Base-by-base conservation (phyloP, 257 asterid genomes). In the Nicotiana attenuata region DNA sequence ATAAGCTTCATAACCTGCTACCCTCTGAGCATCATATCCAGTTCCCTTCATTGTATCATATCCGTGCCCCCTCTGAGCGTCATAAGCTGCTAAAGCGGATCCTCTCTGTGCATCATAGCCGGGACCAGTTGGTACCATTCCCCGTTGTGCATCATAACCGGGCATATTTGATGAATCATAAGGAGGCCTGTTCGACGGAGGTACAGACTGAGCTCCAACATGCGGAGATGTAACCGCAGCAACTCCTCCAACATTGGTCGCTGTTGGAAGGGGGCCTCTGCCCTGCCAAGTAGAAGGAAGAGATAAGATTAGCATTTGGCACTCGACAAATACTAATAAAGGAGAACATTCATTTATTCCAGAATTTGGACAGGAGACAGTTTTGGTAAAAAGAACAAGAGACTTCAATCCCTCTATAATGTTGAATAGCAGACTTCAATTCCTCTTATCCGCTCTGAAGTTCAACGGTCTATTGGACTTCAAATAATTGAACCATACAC, bases 181-280 rank as follows among this genome's bases (percentile, higher is more conserved):
- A 83, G 87, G 85, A 78, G 87, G 80, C 45, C 80, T 91, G 35
- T 84, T 64, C 81, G 89, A 85, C 26, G 81, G 86, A 59, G 89
- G 84, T 67, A 87, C 88, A 65, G 94, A 73, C 61, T 87, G 91
- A 17, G 88, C 85, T 73, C 83, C 90, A 81, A 84, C 84, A 64
- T 87, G 91, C 60, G 92, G 89, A 79, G 94, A 82, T 20, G 82
- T 85, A 76, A 82, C 80, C 16, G 81, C 85, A 67, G 89, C 82
- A 77, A 85, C 85, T 28, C 81, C 89, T 68, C 87, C 88, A 80
- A 84, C 90, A 81, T 86, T 81, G 81, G 75, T 85, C 33, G 88
- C 95, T 47, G 88, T 90, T 14, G 87, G 47, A 87, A 80, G 85
- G 20, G 91, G 90, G 64, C 73, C 90, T 79, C 87, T 92, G 56